These are phyloP conservation scores for Soucietia sequanensis DNA, from an alignment of 805 yeast species.

Conservation along the genomic window DNA sequence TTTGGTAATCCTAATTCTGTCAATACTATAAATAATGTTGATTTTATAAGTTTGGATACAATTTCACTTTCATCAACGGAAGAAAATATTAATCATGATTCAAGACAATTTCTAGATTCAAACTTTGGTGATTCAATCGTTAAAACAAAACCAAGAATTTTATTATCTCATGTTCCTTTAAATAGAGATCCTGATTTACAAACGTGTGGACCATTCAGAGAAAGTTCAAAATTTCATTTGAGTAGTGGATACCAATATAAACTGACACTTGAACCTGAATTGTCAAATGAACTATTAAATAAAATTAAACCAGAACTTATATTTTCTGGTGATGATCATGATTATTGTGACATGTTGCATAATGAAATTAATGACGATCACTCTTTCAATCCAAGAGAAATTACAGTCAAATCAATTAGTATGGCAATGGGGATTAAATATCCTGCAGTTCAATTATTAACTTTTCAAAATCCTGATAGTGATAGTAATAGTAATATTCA, in stretches of 20 bases:
- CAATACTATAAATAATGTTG: slow-evolving; percentile 27
- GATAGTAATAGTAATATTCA: neutral
- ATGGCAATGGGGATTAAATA: slow-evolving; percentile 41
- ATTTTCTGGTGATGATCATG: slow-evolving; percentile 96
- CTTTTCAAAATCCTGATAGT: slow-evolving; percentile 15
- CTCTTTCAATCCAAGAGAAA: slow-evolving; percentile 21
- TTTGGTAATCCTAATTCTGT: slow-evolving; percentile 35
- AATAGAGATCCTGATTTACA: slow-evolving; percentile 60
- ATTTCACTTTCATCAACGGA: slow-evolving; percentile 66
- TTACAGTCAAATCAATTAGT: slow-evolving; percentile 38
- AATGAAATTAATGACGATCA: slow-evolving; percentile 7
- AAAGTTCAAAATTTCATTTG: slow-evolving; percentile 55
- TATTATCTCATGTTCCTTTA: slow-evolving; percentile 86
- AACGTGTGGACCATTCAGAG: slow-evolving; percentile 78
- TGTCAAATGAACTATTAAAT: slow-evolving; percentile 57
- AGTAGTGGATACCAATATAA: slow-evolving; percentile 81
- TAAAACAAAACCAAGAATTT: slow-evolving; percentile 52
- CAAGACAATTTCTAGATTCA: slow-evolving; percentile 51
- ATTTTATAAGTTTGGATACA: slow-evolving; percentile 60
- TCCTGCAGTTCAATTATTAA: slow-evolving; percentile 43
- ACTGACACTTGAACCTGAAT: slow-evolving; percentile 64
- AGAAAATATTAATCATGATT: slow-evolving; percentile 44
- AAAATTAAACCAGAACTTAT: slow-evolving; percentile 63
- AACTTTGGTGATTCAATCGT: slow-evolving; percentile 7
- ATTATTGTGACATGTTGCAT: slow-evolving; percentile 81